A percentile compares a stretch with the other conserved stretches of the same genome.
Evolutionary conservation across 148 eudicot species (phyloP).

Genomic region (Spergularia bocconei): DNA sequence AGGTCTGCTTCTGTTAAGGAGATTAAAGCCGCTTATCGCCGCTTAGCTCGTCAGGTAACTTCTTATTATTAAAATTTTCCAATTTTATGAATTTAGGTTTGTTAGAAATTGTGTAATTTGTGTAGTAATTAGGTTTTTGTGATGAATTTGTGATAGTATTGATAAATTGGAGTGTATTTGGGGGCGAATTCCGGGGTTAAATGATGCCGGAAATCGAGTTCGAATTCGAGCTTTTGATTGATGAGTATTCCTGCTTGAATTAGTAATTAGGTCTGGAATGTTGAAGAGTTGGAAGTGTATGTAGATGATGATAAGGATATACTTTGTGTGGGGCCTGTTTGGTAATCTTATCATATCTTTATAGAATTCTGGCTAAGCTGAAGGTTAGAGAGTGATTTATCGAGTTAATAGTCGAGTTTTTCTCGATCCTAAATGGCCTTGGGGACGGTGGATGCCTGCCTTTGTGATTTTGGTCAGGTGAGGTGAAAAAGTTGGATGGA

Average conservation of each 20-base stretch:
- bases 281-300: background rate
- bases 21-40: conserved; percentile 89
- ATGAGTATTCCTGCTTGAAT: too few relatives aligned
- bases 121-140: background rate
- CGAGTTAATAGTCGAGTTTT: too few relatives aligned
- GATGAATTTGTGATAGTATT: background rate
- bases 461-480: background rate
- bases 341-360: too few relatives aligned
- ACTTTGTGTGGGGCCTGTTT: too few relatives aligned
- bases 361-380: too few relatives aligned
- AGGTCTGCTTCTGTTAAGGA: conserved; percentile 68
- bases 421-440: too few relatives aligned
- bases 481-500: background rate
- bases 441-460: background rate
- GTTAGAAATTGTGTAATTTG: background rate
- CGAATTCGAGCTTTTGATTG: too few relatives aligned
- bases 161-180: background rate
- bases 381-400: too few relatives aligned
- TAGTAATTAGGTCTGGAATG: background rate
- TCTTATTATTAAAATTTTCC: background rate
- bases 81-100: background rate
- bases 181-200: too few relatives aligned
- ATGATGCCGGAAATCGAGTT: too few relatives aligned
- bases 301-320: background rate
- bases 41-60: conserved; percentile 84